Conservation (phyloP, 148 eudicot genomes). For the Spergularia marina region DNA sequence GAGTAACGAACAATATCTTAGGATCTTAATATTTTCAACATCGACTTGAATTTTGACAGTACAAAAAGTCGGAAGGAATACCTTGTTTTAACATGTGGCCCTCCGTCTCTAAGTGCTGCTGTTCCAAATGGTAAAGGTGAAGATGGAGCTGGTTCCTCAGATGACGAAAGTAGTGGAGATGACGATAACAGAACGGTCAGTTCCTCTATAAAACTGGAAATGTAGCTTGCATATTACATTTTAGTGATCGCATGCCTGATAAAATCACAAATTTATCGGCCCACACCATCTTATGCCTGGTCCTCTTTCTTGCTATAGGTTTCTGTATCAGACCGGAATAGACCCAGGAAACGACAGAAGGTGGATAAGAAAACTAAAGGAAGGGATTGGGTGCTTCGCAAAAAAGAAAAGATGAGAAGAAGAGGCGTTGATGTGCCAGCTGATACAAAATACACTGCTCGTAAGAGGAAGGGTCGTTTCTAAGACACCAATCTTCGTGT, state of each 20-base stretch:
- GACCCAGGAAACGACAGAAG: conserved; percentile 77
- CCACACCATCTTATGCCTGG: background rate
- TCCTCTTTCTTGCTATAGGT: conserved; percentile 38
- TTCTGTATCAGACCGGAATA: conserved; percentile 63
- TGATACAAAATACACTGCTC: conserved; percentile 75
- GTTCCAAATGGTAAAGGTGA: conserved; percentile 61
- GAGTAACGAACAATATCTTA: too few species aligned
- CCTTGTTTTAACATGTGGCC: conserved; percentile 93
- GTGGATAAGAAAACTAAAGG: conserved; percentile 51
- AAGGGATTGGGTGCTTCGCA: conserved; percentile 57
- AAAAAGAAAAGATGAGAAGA: conserved; percentile 78
- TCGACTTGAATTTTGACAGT: conserved; percentile 41
- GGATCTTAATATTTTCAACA: background rate
- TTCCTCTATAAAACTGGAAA: conserved; percentile 1
- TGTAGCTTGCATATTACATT: background rate
- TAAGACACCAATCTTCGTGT: conserved; percentile 23
- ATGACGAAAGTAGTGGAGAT: conserved; percentile 58
- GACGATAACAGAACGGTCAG: conserved; percentile 61
- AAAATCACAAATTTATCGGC: background rate
- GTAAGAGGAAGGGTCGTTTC: conserved; percentile 78
- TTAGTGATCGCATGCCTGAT: background rate
- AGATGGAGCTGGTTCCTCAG: conserved; percentile 60
- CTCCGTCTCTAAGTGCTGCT: conserved; percentile 64
- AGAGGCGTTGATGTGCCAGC: conserved; percentile 62
- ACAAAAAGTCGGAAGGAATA: conserved; percentile 81